Evolutionary conservation across 495 filamentous ascomycete species (phyloP), one percentile per base, ranked within the genome.

Genomic region (Lophiostoma macrostomum): DNA sequence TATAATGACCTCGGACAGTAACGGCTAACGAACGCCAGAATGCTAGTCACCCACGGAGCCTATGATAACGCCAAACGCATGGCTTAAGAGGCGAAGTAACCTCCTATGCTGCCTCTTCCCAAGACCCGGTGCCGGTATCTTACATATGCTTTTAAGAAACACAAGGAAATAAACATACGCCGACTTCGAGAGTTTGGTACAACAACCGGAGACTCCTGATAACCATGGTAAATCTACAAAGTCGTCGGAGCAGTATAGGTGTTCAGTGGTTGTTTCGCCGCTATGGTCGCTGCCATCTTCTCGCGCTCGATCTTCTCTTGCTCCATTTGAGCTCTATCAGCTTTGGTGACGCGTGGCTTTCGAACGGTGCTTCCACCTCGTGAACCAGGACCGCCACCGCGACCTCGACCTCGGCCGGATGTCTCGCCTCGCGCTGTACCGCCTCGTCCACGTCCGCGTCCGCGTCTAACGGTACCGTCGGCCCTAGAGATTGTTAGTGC

Each of bases 291-390:
- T 20, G 69, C 67, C 7, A 69, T 72, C 69, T 73, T 73, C 60
- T 89, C 85, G 47, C 82, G 73, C 61, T 86, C 81, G 37, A 79
- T 74, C 69, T 89, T 90, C 69, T 94, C 80, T 37, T 77, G 74
- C 54, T 87, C 84, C 59, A 85, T 79, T 16, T 72, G 67, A 31
- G 75, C 74, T 12, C 80, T 74, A 40, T 81, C 83, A 25, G 86
- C 82, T 69, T 95, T 96, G 25, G 84, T 86, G 48, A 86, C 80
- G 11, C 91, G 78, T 12, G 87, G 84, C 59, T 93, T 94, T 50
- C 91, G 75, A 23, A 82, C 80, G 3, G 82, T 85, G n/a, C 71
- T 69, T 19, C 88, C 88, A 32, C 90, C 90, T 23, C 89, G 76
- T 12, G 86, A 87, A 1, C 88, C 86, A 2, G 87, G 81, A 3